Percentiles rank a stretch among this genome's conserved stretches.
Evolutionary conservation across 805 yeast genomes (phyloP).

Genomic region (Pichia nanzhaoensis): DNA sequence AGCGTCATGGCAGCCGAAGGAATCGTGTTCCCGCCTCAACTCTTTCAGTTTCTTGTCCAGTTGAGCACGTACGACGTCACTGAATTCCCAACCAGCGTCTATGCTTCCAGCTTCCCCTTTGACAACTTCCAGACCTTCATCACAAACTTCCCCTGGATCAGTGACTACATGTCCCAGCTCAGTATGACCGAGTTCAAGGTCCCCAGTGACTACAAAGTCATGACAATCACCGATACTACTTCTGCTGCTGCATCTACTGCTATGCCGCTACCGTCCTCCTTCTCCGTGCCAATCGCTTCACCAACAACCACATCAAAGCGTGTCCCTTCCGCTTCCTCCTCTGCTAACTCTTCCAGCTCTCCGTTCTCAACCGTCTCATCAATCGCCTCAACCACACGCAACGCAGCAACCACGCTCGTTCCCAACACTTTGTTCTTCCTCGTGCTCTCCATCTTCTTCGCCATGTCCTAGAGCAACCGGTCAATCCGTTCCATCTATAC

Average conservation of each 20-base stretch:
- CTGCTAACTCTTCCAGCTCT: background rate
- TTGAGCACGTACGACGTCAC: conserved; percentile 10
- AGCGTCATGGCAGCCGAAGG: conserved; percentile 29
- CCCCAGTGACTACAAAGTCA: conserved; percentile 26
- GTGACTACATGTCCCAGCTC: conserved; percentile 21
- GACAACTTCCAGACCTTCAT: conserved; percentile 28
- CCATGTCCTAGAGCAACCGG: background rate
- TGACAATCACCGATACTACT: conserved; percentile 10
- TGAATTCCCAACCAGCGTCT: conserved; percentile 21
- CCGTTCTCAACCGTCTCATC: background rate
- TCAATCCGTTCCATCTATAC: conserved; percentile 3
- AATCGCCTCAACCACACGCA: background rate
- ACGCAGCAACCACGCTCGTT: background rate
- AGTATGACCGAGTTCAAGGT: conserved; percentile 22
- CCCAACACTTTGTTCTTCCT: background rate
- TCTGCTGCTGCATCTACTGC: background rate
- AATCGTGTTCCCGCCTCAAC: conserved; percentile 23
- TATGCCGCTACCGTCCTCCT: background rate
- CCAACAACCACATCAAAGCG: background rate
- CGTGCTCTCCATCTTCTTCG: background rate
- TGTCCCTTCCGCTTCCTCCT: background rate
- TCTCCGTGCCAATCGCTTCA: background rate
- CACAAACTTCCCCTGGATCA: conserved; percentile 31
- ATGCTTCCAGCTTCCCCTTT: conserved; percentile 28
- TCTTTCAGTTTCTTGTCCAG: conserved; percentile 28